Evolutionary conservation across 352 stramenopile genomes (phyloP), one percentile per base, ranked within the genome.

Genomic region (Globisporangium megalacanthum): DNA sequence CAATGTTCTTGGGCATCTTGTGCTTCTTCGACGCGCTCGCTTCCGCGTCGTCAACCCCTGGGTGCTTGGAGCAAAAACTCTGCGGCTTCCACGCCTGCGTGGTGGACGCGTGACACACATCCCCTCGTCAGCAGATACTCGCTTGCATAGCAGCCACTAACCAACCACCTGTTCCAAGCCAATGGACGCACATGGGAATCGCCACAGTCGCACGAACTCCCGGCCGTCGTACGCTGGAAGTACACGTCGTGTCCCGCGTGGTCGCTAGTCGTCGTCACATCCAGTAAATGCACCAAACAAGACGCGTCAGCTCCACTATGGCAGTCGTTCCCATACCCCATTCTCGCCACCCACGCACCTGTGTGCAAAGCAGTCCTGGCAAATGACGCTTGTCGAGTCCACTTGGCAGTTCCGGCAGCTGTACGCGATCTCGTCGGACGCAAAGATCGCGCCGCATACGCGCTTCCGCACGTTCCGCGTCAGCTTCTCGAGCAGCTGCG

Each of bases 361-460:
- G 36, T 86, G 69, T 46, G 81, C 86, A 60, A 94, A 95, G 60
- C 86, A 95, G 29, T 91, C 79, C 58, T 90, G 88, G 61, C 86
- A 95, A 56, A 88, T 93, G 31, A 93, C 85, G 52, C 83, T 93
- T 20, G 85, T 91, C 44, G 83, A 85, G 56, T 95, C 85, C 8
- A 92, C 60, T 54, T 95, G 83, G 68, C 85, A 95, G 60, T 92
- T 86, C 54, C 85, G 85, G 60, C 85, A 95, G 59, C 85, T 95
- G 66, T 95, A 95, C 37, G 83, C 78, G 48, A 95, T 86, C 68
- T 95, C 85, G 53, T 95, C 85, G 37, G 83, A 78, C 49, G 79
- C 77, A 55, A 95, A 95, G 56, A 95, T 92, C 36, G 77, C 79
- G 41, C 85, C 85, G 42, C 85, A 95, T 29, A 95, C 77, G 56